phyloP scores from a whole-genome alignment of 352 stramenopile genomes.

The Stephanocyclus meneghinianus region DNA sequence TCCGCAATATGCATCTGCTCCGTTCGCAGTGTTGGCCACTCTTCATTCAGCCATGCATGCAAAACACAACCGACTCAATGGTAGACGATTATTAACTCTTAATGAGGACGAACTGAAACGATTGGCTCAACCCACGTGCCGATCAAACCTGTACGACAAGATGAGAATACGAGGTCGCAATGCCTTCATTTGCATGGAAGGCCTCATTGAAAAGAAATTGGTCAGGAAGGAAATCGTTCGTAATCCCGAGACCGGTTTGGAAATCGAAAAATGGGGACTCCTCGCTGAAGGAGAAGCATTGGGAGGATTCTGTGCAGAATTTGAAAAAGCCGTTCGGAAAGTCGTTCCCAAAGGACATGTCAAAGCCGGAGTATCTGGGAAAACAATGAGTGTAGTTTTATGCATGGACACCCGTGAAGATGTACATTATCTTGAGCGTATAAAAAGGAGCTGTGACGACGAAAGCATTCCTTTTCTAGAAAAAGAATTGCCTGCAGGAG shows the following conservation, averaged over 20 bases:
- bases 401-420: constrained; percentile 62
- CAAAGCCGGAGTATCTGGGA: constrained; percentile 9
- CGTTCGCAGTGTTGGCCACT: constrained; percentile 55
- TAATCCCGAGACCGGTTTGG: constrained; percentile 25
- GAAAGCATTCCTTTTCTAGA: constrained; percentile 44
- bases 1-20: constrained; percentile 59
- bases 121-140: constrained; percentile 53
- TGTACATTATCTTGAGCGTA: constrained; percentile 45
- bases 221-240: constrained; percentile 60
- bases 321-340: constrained; percentile 39
- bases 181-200: constrained; percentile 66
- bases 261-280: constrained; percentile 62
- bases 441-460: constrained; percentile 46
- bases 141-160: constrained; percentile 68
- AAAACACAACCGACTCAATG: constrained; percentile 29
- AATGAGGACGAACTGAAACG: constrained; percentile 58
- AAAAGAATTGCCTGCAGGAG: constrained; percentile 62
- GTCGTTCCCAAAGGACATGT: constrained; percentile 31
- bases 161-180: constrained; percentile 47
- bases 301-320: constrained; percentile 45
- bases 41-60: constrained; percentile 52
- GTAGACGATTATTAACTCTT: constrained; percentile 45
- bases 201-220: constrained; percentile 50
- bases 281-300: constrained; percentile 44
- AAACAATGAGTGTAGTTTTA: constrained; percentile 30